A percentile compares a stretch with the other conserved stretches of the same genome.
phyloP scores from a whole-genome alignment of 1,139 yeast species.

The Scheffersomyces stambukii region DNA sequence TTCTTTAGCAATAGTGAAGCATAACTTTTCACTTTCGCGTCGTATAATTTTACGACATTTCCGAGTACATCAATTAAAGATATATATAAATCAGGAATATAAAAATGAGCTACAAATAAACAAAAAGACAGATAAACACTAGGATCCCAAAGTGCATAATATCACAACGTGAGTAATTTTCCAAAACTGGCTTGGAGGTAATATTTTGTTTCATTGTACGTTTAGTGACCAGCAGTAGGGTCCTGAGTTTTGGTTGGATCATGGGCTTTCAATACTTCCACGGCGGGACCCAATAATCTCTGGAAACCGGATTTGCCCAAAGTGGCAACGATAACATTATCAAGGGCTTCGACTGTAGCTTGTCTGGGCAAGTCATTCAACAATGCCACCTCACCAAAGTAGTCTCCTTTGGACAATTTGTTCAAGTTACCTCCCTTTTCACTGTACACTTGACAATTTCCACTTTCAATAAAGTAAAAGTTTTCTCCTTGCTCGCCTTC shows the following conservation, averaged over 20 bases:
- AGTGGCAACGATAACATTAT: constrained; percentile 80
- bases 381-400: constrained; percentile 94
- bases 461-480: constrained; percentile 85
- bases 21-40: too few relatives aligned
- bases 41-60: too few relatives aligned
- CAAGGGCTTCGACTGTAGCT: constrained; percentile 82
- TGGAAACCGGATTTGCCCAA: constrained; percentile 91
- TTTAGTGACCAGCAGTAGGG: constrained; percentile 4
- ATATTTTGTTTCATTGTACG: constrained; percentile 1
- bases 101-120: not conserved
- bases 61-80: too few relatives aligned
- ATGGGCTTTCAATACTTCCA: constrained; percentile 69
- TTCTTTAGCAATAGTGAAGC: too few relatives aligned
- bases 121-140: not conserved
- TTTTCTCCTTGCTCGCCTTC: constrained; percentile 94
- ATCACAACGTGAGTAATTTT: too few relatives aligned
- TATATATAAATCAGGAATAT: too few relatives aligned
- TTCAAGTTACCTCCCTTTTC: constrained; percentile 57
- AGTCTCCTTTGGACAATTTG: constrained; percentile 73
- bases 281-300: constrained; percentile 90
- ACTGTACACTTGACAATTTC: constrained; percentile 71
- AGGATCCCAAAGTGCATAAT: not conserved
- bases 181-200: too few relatives aligned
- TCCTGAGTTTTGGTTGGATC: constrained; percentile 56
- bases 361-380: constrained; percentile 90